Conservation (phyloP, 176 grass and related monocot genomes). For the Carex scoparia region DNA sequence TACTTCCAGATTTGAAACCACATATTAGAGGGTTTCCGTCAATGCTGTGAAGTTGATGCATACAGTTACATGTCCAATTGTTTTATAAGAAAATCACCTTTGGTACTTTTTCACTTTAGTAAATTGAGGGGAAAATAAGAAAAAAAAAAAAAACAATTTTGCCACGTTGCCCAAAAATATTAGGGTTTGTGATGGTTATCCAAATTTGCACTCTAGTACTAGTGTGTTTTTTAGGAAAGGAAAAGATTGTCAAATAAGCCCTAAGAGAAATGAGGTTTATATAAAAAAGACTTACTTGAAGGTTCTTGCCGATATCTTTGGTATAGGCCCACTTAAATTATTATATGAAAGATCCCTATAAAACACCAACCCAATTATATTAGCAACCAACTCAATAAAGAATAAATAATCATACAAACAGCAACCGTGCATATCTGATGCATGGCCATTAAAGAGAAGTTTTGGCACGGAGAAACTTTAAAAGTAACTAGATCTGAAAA, state of each 20-base stretch:
- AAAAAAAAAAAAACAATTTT: neutral
- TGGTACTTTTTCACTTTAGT: neutral
- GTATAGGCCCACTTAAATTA: conserved; percentile 59
- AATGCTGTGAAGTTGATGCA: conserved; percentile 45
- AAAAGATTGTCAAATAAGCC: neutral
- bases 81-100: neutral
- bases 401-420: conserved; percentile 7
- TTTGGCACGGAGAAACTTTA: neutral
- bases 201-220: too few relatives aligned
- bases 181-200: neutral
- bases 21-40: conserved; percentile 77
- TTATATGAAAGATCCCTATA: conserved; percentile 80
- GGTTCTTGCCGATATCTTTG: conserved; percentile 67
- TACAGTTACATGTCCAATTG: conserved; percentile 21
- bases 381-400: conserved; percentile 5
- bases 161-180: neutral
- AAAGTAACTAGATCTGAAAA: neutral
- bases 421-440: neutral
- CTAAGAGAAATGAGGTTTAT: conserved; percentile 14
- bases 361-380: neutral
- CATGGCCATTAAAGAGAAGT: neutral
- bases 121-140: neutral
- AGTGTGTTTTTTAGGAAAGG: neutral
- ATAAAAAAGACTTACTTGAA: conserved; percentile 54
- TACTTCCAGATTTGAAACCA: conserved; percentile 47